A percentile compares a stretch with the other conserved stretches of the same genome.
Conservation (phyloP, 768 basidiomycete species). For the Mycena leptocephala region DNA sequence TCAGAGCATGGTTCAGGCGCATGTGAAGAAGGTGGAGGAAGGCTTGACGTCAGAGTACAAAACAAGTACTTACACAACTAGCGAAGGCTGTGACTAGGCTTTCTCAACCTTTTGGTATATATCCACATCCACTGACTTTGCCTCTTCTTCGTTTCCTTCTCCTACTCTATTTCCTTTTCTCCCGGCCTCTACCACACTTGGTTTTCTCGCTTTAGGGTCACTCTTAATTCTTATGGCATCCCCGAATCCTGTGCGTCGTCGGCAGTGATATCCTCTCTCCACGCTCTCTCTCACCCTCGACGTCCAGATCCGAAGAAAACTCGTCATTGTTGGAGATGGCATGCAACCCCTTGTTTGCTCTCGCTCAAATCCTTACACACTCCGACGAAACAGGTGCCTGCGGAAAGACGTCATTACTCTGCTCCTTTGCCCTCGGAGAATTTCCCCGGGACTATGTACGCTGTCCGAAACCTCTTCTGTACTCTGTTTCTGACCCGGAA, state of each 20-base stretch:
- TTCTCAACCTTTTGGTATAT: background rate
- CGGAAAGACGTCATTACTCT: constrained; percentile 94
- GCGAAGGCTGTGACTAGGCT: constrained; percentile 7
- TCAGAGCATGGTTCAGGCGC: background rate
- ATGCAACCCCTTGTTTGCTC: constrained; percentile 52
- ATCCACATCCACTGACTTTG: constrained; percentile 4
- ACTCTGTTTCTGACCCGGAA: constrained; percentile 22
- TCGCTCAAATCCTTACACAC: constrained; percentile 38
- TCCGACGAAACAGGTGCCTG: constrained; percentile 79
- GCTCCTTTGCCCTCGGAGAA: constrained; percentile 94
- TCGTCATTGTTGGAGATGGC: constrained; percentile 98
- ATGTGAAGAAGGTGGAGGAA: background rate
- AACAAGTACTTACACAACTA: background rate
- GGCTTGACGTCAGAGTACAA: background rate
- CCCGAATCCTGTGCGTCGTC: constrained; percentile 71
- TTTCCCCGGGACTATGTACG: constrained; percentile 97
- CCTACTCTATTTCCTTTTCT: constrained; percentile 37
- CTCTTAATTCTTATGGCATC: constrained; percentile 49
- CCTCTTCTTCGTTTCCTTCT: constrained; percentile 41
- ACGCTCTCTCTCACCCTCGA: constrained; percentile 18
- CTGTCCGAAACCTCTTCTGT: constrained; percentile 40
- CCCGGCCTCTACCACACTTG: constrained; percentile 21
- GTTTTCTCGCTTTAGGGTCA: constrained; percentile 40
- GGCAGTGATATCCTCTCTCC: constrained; percentile 12
- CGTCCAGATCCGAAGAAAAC: constrained; percentile 89